Base-by-base conservation (phyloP, 164 flowering plant genomes). In the Houttuynia cordata region DNA sequence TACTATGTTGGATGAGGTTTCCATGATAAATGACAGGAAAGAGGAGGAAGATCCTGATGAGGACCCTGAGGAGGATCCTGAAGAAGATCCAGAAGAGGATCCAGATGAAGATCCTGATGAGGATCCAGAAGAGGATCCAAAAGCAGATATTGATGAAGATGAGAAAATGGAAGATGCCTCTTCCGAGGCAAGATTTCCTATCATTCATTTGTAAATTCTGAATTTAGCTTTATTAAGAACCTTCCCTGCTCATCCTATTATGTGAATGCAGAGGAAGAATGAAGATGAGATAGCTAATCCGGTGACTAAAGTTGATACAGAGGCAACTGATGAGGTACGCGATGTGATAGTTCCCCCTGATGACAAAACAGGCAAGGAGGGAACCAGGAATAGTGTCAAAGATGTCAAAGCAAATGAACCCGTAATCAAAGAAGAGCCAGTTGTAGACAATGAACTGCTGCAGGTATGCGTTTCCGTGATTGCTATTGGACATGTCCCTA, bases 21-120 rank as follows among this genome's bases (percentile, higher is more conserved):
- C 55, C 42, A 63, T 64, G 68, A 56, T 34, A 40, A 62, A 59
- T 15, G 57, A 59, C 37, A 64, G 57, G 41, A 71, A 67, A 22
- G 83, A 80, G 40, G 90, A 82, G 66, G 90, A 84, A 65, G 91
- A 80, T 61, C 76, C 75, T 7, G 87, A 79, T 24, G 91, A 79
- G 40, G 88, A 83, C 60, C 81, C 83, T 0, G 90, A 82, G 65
- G 90, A 84, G 65, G 91, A 80, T 61, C 76, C 75, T 5, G 87
- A 79, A 24, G 91, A 79, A 71, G 83, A 79, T 72, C 83, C 78
- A 56, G 89, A 84, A 70, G 78, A 75, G 79, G 89, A 80, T 67
- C 74, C 65, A 25, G 71, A 59, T 52, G 64, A 72, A 30, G 66
- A 64, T 57, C 55, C 58, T 23, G 71, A 59, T 52, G 64, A 72